These are phyloP conservation scores for Ophiostoma novo-ulmi DNA, from an alignment of 2,329 filamentous ascomycete genomes.

Conservation along the genomic window DNA sequence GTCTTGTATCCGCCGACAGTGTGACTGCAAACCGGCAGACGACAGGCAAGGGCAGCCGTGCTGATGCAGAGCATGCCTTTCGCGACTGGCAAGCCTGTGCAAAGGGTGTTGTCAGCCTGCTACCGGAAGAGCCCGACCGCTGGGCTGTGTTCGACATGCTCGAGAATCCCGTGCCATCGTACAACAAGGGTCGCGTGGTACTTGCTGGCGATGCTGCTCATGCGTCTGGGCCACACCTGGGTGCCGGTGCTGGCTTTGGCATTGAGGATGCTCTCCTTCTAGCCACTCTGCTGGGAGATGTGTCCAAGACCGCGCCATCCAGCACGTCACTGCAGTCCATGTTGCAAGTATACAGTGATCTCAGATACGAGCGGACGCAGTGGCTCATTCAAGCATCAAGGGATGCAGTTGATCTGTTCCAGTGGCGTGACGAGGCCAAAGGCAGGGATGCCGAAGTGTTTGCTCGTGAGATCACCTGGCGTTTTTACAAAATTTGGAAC, in stretches of 20 bases:
- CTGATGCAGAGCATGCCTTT: conserved; percentile 40
- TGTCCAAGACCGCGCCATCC: background rate
- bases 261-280: conserved; percentile 51
- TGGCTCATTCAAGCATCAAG: conserved; percentile 41
- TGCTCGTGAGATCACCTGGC: conserved; percentile 36
- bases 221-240: conserved; percentile 50
- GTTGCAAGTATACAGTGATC: conserved; percentile 37
- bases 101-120: conserved; percentile 37
- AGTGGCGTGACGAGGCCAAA: conserved; percentile 34
- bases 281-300: conserved; percentile 34
- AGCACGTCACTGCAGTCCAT: conserved; percentile 30
- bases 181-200: conserved; percentile 41
- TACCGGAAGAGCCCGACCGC: conserved; percentile 47
- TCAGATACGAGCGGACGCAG: conserved; percentile 40
- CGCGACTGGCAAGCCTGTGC: conserved; percentile 39
- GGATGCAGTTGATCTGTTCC: conserved; percentile 38
- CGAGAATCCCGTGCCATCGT: conserved; percentile 43
- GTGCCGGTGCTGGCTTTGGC: conserved; percentile 52
- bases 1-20: conserved; percentile 16
- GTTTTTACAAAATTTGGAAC: conserved; percentile 38
- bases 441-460: conserved; percentile 36
- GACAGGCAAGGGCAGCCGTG: conserved; percentile 36
- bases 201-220: conserved; percentile 55
- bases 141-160: conserved; percentile 53
- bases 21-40: conserved; percentile 31